Base-by-base conservation (phyloP, 441 rosid genomes). In the Populus hybrid region DNA sequence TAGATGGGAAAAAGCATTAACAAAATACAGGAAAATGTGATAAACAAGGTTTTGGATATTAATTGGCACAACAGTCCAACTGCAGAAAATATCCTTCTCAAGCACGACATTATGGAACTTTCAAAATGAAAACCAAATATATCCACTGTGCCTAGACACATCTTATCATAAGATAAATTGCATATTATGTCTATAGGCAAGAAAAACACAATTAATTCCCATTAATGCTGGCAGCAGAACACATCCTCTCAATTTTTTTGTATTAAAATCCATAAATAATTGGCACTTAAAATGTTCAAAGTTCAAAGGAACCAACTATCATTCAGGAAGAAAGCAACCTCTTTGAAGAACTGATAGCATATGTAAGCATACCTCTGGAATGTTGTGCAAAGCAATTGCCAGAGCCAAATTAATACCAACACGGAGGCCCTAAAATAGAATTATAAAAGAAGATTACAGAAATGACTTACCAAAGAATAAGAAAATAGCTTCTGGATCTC, bases 381-480 rank as follows among this genome's bases (percentile, higher is more conserved):
- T n/a, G n/a, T 96, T 96, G 81, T 94, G 99, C 88, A 96, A 86
- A 76, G 99, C 98, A 76, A 96, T 96, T 83, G 99, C 98, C 80
- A 96, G 76, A 64, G 98, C 99, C 84, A 94, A 87, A 85, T 96
- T 96, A 80, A 94, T 82, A 82, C 99, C 99, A 76, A 94, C 99
- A 45, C 92, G 97, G 77, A 96, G 88, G 75, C 97, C 99, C 99
- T 95, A 76, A 82, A 83, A 68, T 61, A 74, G 11, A 80, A 74
- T 24, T 33, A 77, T 68, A 28, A 68, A 73, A 36, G 31, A 20
- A 71, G 81, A 67, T 12, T 26, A 74, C 42, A 71, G 40, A 73
- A 24, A 20, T 72, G 35, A 71, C 72, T 33, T n/a, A 40, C 59
- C 61, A 3, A 45, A 50, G 45, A 16, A 53, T 64, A 72, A 68